phyloP scores from a whole-genome alignment of 371 early-diverging fungal genomes.

The Rhizopus sp. region DNA sequence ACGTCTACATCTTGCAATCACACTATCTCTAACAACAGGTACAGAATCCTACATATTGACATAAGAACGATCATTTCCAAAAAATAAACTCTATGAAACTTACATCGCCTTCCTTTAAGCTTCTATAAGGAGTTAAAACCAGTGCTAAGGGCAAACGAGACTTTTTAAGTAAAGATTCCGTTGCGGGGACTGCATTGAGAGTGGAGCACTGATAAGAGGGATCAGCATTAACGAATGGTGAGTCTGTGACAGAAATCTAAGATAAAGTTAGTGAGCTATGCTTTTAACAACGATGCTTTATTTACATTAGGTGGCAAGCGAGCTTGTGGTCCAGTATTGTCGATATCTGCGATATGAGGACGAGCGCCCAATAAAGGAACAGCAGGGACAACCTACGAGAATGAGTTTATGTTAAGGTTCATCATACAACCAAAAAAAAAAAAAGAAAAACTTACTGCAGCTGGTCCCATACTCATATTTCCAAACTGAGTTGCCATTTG shows the following conservation, averaged over 20 bases:
- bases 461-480: slow-evolving; percentile 38
- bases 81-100: slow-evolving; percentile 3
- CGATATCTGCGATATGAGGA: slow-evolving; percentile 59
- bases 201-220: slow-evolving; percentile 87
- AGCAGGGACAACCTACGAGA: slow-evolving; percentile 29
- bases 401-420: not conserved
- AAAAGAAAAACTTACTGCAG: slow-evolving; percentile 20
- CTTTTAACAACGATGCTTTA: not conserved
- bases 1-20: slow-evolving; percentile 92
- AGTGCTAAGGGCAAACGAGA: slow-evolving; percentile 88
- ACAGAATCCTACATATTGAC: slow-evolving; percentile 58
- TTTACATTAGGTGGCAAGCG: slow-evolving; percentile 63
- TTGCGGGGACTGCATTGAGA: slow-evolving; percentile 86
- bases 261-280: not conserved
- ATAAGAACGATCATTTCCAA: not conserved
- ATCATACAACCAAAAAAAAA: not conserved
- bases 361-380: slow-evolving; percentile 56
- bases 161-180: slow-evolving; percentile 77
- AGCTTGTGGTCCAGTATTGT: slow-evolving; percentile 56
- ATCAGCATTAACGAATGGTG: slow-evolving; percentile 68
- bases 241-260: slow-evolving; percentile 71
- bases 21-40: slow-evolving; percentile 80
- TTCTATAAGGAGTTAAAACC: slow-evolving; percentile 82
- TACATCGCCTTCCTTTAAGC: slow-evolving; percentile 58
- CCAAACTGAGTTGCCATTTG: slow-evolving; percentile 49